A percentile compares a stretch with the other conserved stretches of the same genome.
These are phyloP conservation scores for Rugonectria rugulosa DNA, from an alignment of 2,329 filamentous ascomycete genomes.

Conservation along the genomic window DNA sequence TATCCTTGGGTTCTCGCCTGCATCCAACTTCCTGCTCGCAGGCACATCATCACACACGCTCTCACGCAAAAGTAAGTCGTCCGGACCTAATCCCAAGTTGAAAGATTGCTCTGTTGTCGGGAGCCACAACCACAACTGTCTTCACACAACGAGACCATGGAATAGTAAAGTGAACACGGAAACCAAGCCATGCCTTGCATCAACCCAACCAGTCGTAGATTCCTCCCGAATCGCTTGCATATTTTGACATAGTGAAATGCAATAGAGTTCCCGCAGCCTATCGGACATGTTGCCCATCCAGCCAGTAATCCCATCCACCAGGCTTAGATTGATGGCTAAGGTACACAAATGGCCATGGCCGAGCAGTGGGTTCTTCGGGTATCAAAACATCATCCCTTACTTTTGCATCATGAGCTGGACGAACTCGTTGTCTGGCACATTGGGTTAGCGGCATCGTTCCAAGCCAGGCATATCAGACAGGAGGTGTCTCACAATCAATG, in stretches of 20 bases:
- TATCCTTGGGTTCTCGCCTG: conserved; percentile 1
- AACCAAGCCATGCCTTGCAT: conserved; percentile 37
- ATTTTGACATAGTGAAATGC: conserved; percentile 40
- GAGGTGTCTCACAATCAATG: conserved; percentile 75
- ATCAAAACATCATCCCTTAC: conserved; percentile 57
- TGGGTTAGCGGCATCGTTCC: conserved; percentile 26
- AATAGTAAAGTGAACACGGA: conserved; percentile 36
- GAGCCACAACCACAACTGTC: conserved; percentile 29
- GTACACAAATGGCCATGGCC: conserved; percentile 24
- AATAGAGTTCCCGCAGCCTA: conserved; percentile 34
- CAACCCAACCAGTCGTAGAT: conserved; percentile 37
- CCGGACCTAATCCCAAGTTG: conserved; percentile 19
- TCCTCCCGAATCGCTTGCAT: conserved; percentile 41
- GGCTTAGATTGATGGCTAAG: conserved; percentile 17
- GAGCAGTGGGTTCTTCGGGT: conserved; percentile 33
- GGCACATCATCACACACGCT: conserved; percentile 10
- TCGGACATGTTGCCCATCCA: conserved; percentile 25
- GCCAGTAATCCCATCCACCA: conserved; percentile 23
- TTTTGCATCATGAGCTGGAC: conserved; percentile 97
- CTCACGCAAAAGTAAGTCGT: neutral
- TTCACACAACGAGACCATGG: conserved; percentile 29
- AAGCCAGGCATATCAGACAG: neutral
- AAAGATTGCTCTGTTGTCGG: conserved; percentile 35
- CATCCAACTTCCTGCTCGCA: neutral
- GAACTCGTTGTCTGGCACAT: conserved; percentile 80